Conservation (phyloP, 2,329 filamentous ascomycete genomes). For the Stemphylium lycopersici region DNA sequence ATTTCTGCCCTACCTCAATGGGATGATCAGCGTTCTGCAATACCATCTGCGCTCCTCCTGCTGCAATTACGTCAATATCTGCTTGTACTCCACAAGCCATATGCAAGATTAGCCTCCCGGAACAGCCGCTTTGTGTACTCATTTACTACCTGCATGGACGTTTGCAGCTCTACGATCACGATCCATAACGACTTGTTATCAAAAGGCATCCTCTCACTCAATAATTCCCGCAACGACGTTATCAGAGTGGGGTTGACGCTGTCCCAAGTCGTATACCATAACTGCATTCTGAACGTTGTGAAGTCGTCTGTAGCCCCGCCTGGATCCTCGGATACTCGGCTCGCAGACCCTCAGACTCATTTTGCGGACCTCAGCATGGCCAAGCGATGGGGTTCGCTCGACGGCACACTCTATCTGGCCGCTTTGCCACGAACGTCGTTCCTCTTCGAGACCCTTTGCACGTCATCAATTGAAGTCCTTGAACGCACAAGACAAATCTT, state of each 20-base stretch:
- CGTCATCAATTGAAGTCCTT: constrained; percentile 36
- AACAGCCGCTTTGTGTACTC: constrained; percentile 42
- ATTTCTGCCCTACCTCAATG: constrained; percentile 34
- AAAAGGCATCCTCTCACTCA: constrained; percentile 29
- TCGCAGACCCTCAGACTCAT: constrained; percentile 8
- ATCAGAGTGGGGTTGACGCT: constrained; percentile 37
- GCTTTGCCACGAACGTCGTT: constrained; percentile 34
- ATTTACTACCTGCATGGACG: constrained; percentile 37
- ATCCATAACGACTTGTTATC: constrained; percentile 30
- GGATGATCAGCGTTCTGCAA: constrained; percentile 22
- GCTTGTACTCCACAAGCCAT: constrained; percentile 44
- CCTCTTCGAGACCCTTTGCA: constrained; percentile 33
- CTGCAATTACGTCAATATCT: constrained; percentile 45
- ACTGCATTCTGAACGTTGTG: constrained; percentile 22
- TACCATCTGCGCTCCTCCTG: constrained; percentile 33
- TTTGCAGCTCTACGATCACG: constrained; percentile 34
- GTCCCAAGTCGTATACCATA: constrained; percentile 35
- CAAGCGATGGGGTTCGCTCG: constrained; percentile 7
- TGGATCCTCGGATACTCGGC: constrained; percentile 7
- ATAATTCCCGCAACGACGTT: constrained; percentile 39
- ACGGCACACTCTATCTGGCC: constrained; percentile 18
- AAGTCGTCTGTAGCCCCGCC: constrained; percentile 6
- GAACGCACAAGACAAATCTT: constrained; percentile 38
- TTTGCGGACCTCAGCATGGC: constrained; percentile 4
- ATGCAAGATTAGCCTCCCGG: constrained; percentile 31